These are phyloP conservation scores for Venturia effusa DNA, from an alignment of 2,329 filamentous ascomycete species.

Conservation along the genomic window DNA sequence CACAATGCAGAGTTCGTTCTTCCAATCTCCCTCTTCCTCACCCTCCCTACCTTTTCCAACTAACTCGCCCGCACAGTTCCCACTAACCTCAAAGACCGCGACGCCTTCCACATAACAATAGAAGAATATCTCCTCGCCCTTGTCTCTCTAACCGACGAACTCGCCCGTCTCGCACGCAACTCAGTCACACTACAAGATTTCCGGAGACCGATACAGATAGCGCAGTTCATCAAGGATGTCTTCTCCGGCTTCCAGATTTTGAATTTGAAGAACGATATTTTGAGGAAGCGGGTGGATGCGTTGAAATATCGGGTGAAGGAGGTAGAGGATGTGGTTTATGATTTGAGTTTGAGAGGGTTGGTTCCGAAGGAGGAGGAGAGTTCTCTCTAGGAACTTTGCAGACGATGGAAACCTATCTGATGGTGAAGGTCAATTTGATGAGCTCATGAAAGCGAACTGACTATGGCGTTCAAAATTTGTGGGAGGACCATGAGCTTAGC, in stretches of 20 bases:
- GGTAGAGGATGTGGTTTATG: conserved; percentile 96
- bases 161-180: conserved; percentile 85
- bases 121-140: conserved; percentile 92
- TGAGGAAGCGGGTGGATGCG: conserved; percentile 79
- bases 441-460: background rate
- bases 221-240: conserved; percentile 85
- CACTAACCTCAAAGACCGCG: conserved; percentile 78
- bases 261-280: conserved; percentile 90
- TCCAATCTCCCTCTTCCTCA: background rate
- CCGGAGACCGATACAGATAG: conserved; percentile 73
- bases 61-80: conserved; percentile 48
- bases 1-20: conserved; percentile 55
- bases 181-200: conserved; percentile 88
- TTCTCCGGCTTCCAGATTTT: conserved; percentile 94
- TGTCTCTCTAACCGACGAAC: conserved; percentile 79
- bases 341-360: conserved; percentile 77
- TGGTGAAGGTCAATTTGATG: background rate
- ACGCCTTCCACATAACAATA: conserved; percentile 90
- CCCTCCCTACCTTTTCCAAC: background rate
- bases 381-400: background rate
- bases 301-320: conserved; percentile 98
- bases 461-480: background rate
- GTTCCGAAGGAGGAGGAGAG: conserved; percentile 36
- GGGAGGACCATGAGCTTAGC: background rate
- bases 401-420: background rate